Conservation (phyloP, 1,139 yeast species). For the Pichia sp. region DNA sequence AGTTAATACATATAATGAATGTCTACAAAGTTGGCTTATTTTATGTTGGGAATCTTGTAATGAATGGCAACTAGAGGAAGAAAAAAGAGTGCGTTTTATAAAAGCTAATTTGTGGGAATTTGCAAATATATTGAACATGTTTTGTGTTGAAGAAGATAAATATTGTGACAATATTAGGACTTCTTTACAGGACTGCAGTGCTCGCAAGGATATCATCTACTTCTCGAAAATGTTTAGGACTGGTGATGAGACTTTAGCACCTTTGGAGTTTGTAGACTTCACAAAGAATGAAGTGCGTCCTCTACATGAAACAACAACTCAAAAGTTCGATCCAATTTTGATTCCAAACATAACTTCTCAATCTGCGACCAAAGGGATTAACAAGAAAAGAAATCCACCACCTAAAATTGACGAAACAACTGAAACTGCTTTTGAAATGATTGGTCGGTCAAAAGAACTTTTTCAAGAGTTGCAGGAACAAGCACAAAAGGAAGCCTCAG, state of each 20-base stretch:
- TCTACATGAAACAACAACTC: constrained; percentile 15
- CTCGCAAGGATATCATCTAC: constrained; percentile 49
- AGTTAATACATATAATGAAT: constrained; percentile 52
- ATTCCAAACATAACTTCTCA: constrained; percentile 8
- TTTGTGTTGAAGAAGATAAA: constrained; percentile 75
- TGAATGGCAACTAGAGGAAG: constrained; percentile 69
- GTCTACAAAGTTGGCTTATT: constrained; percentile 63
- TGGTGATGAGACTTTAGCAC: constrained; percentile 55
- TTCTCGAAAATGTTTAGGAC: constrained; percentile 57
- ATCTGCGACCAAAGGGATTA: background rate
- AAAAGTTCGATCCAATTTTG: constrained; percentile 11
- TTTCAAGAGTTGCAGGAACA: constrained; percentile 23
- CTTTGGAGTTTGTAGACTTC: constrained; percentile 47
- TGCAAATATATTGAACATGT: constrained; percentile 67
- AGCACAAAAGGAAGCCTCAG: constrained; percentile 21
- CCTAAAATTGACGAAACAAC: constrained; percentile 23
- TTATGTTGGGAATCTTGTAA: constrained; percentile 74
- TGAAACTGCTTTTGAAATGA: constrained; percentile 19
- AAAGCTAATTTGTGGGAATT: constrained; percentile 78
- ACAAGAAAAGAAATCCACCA: constrained; percentile 27
- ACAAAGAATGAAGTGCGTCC: constrained; percentile 32
- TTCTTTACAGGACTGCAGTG: constrained; percentile 61
- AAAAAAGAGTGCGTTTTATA: constrained; percentile 66
- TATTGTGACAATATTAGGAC: constrained; percentile 65
- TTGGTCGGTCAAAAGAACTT: constrained; percentile 24